Base-by-base conservation (phyloP, 1,284 basidiomycete species). In the Pseudozyma flocculosa region DNA sequence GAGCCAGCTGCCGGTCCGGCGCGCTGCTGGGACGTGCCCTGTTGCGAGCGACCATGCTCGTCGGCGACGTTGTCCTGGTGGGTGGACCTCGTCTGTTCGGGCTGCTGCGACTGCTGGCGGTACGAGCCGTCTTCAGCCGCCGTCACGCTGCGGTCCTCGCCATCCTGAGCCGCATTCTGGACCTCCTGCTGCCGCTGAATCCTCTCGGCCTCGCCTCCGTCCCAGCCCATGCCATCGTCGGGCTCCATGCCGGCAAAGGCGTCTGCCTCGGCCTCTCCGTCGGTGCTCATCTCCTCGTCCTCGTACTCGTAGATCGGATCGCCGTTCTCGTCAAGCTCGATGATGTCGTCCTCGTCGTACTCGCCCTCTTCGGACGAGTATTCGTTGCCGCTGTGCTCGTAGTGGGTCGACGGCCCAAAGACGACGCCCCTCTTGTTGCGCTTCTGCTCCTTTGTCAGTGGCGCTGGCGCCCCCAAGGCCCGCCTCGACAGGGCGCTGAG, bases 141-240 rank as follows among this genome's bases (percentile, higher is more conserved):
- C n/a, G n/a, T n/a, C n/a, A n/a, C n/a, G n/a, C n/a, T n/a, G n/a
- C n/a, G n/a, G n/a, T n/a, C n/a, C n/a, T n/a, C n/a, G n/a, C n/a
- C n/a, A n/a, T n/a, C n/a, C n/a, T n/a, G n/a, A n/a, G n/a, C n/a
- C n/a, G n/a, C n/a, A n/a, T 19, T 49, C 21, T 48, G 45, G 8
- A 53, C 63, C 42, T 61, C 54, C 18, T 64, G 65, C 30, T 55
- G 61, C 40, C 65, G 67, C 51, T 79, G 79, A 22, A 75, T 64
- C 21, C 77, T 74, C 39, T 76, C 74, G 7, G 71, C 79, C n/a
- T 80, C 79, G 29, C 71, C 70, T 43, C 79, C 79, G 18, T 81
- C 81, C 82, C 81, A 82, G 48, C 79, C 80, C 62, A 82, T 79
- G 17, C 81, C 80, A 64, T 81, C 82, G 56, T 82, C 81, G 15